Conservation (phyloP, 139 green algal genomes). For the Marvania coccoides region DNA sequence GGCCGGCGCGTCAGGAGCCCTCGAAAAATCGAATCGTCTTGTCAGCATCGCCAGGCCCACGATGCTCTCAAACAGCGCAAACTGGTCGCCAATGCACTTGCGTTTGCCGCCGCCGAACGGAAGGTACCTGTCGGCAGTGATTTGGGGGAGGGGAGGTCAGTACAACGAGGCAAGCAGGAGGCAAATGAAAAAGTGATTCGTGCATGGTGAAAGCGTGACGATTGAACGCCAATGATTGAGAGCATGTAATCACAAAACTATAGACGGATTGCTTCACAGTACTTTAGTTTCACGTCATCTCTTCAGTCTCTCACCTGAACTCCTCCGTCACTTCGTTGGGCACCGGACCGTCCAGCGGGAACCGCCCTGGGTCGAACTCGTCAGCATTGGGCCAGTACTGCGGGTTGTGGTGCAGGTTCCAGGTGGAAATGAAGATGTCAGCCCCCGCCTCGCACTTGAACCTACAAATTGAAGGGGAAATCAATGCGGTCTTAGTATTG, state of each 20-base stretch:
- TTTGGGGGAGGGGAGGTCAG: background rate
- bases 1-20: slow-evolving; percentile 42
- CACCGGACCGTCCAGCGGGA: slow-evolving; percentile 51
- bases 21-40: slow-evolving; percentile 71
- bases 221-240: no score
- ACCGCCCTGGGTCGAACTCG: slow-evolving; percentile 66
- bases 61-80: slow-evolving; percentile 85
- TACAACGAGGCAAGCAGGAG: no score
- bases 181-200: no score
- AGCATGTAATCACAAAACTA: no score
- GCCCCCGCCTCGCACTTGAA: slow-evolving; percentile 30
- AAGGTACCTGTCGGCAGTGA: slow-evolving; percentile 62
- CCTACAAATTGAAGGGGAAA: background rate
- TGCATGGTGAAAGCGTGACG: no score
- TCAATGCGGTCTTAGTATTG: background rate
- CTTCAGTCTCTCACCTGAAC: no score
- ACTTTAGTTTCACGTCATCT: no score
- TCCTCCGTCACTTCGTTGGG: slow-evolving; percentile 64
- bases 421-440: slow-evolving; percentile 87
- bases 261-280: no score
- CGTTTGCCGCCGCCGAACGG: slow-evolving; percentile 76
- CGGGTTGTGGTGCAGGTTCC: slow-evolving; percentile 78
- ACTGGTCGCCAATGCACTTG: slow-evolving; percentile 87
- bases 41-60: slow-evolving; percentile 78
- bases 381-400: slow-evolving; percentile 64